Percentiles rank a stretch among this genome's conserved stretches.
phyloP scores from a whole-genome alignment of 345 rosid species.

The Tarenaya hassleriana region DNA sequence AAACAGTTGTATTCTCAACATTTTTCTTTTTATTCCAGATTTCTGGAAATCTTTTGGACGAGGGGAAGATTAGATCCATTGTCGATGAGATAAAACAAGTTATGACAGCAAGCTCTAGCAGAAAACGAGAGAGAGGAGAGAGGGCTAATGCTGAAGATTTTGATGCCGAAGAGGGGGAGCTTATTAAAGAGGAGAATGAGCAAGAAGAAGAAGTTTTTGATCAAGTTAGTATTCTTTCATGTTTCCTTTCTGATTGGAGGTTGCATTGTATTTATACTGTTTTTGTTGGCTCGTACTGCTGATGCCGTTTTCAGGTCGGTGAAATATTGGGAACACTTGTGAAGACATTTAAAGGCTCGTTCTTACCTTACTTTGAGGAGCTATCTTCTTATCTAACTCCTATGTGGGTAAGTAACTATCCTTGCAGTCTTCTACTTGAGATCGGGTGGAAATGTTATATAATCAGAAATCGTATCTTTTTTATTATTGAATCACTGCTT shows the following conservation, averaged over 20 bases:
- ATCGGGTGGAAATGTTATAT: too few species aligned
- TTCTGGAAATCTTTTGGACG: slow-evolving; percentile 49
- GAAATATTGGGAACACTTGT: slow-evolving; percentile 61
- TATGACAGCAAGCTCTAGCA: slow-evolving; percentile 49
- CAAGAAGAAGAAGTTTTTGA: slow-evolving; percentile 74
- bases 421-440: neutral
- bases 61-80: slow-evolving; percentile 48
- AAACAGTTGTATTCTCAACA: neutral
- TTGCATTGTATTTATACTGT: too few species aligned
- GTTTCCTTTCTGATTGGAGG: too few species aligned
- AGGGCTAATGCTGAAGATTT: slow-evolving; percentile 59
- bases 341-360: slow-evolving; percentile 54
- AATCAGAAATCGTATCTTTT: too few species aligned
- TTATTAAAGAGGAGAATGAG: slow-evolving; percentile 62
- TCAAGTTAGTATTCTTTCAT: slow-evolving; percentile 33
- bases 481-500: too few species aligned
- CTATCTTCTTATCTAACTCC: slow-evolving; percentile 60
- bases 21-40: slow-evolving; percentile 30
- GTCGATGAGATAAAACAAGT: slow-evolving; percentile 58
- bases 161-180: slow-evolving; percentile 61
- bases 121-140: slow-evolving; percentile 55
- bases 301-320: too few species aligned
- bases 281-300: too few species aligned
- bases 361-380: slow-evolving; percentile 56
- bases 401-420: slow-evolving; percentile 55